A percentile compares a stretch with the other conserved stretches of the same genome.
Evolutionary conservation across 2,329 filamentous ascomycete species (phyloP).

Genomic region (Aureobasidium sp.): DNA sequence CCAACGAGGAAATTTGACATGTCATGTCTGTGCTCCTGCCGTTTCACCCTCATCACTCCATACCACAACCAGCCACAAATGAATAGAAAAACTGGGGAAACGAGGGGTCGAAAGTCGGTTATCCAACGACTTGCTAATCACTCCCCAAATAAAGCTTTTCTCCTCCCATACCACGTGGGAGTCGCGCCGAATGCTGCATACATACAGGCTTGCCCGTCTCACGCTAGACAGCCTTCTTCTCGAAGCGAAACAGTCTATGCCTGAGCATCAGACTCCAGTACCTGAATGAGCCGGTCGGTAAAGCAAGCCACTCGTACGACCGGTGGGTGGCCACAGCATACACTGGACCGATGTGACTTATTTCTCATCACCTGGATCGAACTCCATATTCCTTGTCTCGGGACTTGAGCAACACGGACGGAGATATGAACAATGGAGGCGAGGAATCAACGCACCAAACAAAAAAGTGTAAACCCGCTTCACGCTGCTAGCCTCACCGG

Average conservation of each 20-base stretch:
- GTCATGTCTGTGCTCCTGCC: constrained; percentile 1
- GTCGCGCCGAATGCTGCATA: constrained; percentile 15
- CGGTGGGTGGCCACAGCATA: background rate
- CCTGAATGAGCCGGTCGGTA: background rate
- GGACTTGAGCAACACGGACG: background rate
- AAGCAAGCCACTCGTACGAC: background rate
- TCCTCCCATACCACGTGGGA: constrained; percentile 7
- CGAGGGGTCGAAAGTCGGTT: constrained; percentile 4
- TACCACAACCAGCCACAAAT: background rate
- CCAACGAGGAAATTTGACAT: background rate
- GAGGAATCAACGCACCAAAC: constrained; percentile 1
- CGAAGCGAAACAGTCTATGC: constrained; percentile 5
- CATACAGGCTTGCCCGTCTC: background rate
- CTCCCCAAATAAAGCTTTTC: background rate
- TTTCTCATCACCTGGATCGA: background rate
- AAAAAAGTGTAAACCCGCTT: background rate
- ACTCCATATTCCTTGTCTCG: background rate
- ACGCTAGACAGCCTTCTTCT: background rate
- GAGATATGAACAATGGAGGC: background rate
- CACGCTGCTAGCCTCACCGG: background rate
- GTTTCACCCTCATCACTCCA: background rate
- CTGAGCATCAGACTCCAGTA: constrained; percentile 4
- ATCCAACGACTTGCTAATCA: constrained; percentile 5
- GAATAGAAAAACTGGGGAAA: background rate
- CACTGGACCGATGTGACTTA: background rate